Conservation (phyloP, 768 basidiomycete species). For the Leccinellum rugosiceps region DNA sequence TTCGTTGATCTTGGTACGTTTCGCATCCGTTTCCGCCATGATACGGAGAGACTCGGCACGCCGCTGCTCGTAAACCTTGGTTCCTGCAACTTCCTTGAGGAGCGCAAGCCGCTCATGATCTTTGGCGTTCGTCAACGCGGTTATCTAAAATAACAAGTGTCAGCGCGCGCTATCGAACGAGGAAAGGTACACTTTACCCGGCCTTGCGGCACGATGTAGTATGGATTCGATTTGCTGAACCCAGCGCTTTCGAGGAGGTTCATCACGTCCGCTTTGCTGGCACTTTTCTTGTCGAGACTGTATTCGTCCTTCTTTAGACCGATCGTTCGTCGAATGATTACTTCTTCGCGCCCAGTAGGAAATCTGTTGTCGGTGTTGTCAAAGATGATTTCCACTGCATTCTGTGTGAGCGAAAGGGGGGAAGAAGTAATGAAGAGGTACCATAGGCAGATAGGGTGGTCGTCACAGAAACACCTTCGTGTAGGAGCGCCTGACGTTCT, state of each 20-base stretch:
- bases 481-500: conserved; percentile 88
- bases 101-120: conserved; percentile 90
- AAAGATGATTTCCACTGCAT: conserved; percentile 82
- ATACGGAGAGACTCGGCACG: conserved; percentile 90
- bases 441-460: conserved; percentile 93
- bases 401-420: not conserved
- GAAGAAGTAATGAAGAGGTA: conserved; percentile 22
- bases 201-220: conserved; percentile 99
- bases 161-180: conserved; percentile 3
- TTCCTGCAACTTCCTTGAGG: conserved; percentile 98
- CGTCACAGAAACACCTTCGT: conserved; percentile 86
- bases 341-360: conserved; percentile 84
- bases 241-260: conserved; percentile 95
- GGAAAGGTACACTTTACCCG: conserved; percentile 52
- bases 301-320: conserved; percentile 99
- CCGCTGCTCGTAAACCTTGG: conserved; percentile 96
- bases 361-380: conserved; percentile 95
- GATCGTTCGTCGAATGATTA: conserved; percentile 89
- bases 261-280: conserved; percentile 96
- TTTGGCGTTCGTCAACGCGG: conserved; percentile 93
- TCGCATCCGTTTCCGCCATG: conserved; percentile 95
- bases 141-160: conserved; percentile 57
- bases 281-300: conserved; percentile 92
- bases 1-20: conserved; percentile 88
- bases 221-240: conserved; percentile 97